A percentile compares a stretch with the other conserved stretches of the same genome.
Conservation (phyloP, 805 yeast genomes). For the Candida michaelii region DNA sequence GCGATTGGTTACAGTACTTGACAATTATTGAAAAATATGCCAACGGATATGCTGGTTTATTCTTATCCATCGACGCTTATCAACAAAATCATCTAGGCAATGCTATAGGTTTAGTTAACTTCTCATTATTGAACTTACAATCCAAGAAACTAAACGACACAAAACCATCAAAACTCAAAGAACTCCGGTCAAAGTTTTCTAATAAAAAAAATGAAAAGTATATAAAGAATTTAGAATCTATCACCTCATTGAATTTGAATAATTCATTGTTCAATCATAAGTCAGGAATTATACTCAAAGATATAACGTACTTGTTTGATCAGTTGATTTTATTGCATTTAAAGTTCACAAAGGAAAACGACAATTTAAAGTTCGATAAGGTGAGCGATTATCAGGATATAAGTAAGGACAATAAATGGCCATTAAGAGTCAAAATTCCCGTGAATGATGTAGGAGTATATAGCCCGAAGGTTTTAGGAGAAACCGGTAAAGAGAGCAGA, state of each 20-base stretch:
- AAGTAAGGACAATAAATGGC: slow-evolving; percentile 43
- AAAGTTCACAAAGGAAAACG: slow-evolving; percentile 46
- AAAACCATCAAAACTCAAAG: slow-evolving; percentile 11
- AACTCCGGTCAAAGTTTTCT: slow-evolving; percentile 20
- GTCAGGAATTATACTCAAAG: slow-evolving; percentile 36
- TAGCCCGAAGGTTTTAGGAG: slow-evolving; percentile 17
- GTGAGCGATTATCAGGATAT: slow-evolving; percentile 37
- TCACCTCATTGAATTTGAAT: slow-evolving; percentile 34
- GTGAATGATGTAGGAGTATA: slow-evolving; percentile 25
- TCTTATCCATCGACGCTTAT: slow-evolving; percentile 45
- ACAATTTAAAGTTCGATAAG: slow-evolving; percentile 35
- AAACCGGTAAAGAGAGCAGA: neutral
- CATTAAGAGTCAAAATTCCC: slow-evolving; percentile 39
- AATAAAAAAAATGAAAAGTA: slow-evolving; percentile 31
- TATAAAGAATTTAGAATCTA: slow-evolving; percentile 31
- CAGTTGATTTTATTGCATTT: slow-evolving; percentile 38
- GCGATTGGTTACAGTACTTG: slow-evolving; percentile 32
- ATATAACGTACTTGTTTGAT: slow-evolving; percentile 41
- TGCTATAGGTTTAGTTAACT: slow-evolving; percentile 46
- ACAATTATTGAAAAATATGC: slow-evolving; percentile 32
- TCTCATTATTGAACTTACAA: slow-evolving; percentile 35
- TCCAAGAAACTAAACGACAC: slow-evolving; percentile 25
- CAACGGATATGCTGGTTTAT: slow-evolving; percentile 44
- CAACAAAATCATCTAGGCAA: slow-evolving; percentile 45
- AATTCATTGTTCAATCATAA: slow-evolving; percentile 34